Conservation (phyloP, 2,329 filamentous ascomycete genomes). For the Neoarthrinium moseri region DNA sequence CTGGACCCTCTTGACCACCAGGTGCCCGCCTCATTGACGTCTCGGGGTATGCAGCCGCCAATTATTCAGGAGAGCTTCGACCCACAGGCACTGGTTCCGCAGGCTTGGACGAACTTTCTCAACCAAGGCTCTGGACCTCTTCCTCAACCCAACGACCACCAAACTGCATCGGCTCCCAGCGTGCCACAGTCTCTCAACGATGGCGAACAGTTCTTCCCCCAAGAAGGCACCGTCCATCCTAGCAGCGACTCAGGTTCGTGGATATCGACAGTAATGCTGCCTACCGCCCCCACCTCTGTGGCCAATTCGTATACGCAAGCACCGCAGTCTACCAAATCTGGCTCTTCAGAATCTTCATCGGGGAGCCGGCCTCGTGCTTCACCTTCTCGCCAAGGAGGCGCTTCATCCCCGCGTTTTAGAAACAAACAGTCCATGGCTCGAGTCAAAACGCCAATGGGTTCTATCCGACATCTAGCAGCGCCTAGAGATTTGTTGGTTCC, state of each 20-base stretch:
- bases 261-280: conserved; percentile 5
- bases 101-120: background rate
- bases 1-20: background rate
- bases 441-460: background rate
- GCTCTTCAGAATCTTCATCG: background rate
- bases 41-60: background rate
- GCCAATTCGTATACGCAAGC: background rate
- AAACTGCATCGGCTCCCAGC: background rate
- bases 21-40: background rate
- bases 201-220: background rate
- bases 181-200: background rate
- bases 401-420: background rate
- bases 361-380: background rate
- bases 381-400: background rate
- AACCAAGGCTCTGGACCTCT: background rate
- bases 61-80: background rate
- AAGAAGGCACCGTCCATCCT: background rate
- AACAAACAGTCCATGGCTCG: background rate
- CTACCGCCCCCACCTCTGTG: background rate
- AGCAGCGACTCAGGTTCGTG: conserved; percentile 1
- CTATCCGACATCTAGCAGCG: background rate
- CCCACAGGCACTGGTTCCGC: background rate
- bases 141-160: background rate
- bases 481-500: conserved; percentile 1
- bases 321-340: background rate